These are phyloP conservation scores for Bidens hawaiensis DNA, from an alignment of 140 eudicot species.

Conservation along the genomic window DNA sequence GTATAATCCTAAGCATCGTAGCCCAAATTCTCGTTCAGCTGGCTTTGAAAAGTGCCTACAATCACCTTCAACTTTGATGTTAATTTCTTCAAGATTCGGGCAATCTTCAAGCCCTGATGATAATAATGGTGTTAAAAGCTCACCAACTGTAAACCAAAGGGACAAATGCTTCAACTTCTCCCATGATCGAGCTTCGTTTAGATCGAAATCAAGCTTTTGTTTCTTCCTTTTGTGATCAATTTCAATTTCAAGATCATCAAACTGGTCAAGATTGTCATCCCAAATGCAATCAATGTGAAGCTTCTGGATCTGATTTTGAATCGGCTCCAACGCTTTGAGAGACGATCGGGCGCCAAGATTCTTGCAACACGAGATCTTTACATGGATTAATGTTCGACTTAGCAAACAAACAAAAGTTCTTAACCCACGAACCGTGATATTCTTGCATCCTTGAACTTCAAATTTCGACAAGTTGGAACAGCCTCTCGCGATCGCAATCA, in stretches of 20 bases:
- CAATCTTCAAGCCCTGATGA: slow-evolving; percentile 68
- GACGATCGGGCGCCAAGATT: slow-evolving; percentile 64
- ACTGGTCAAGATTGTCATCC: slow-evolving; percentile 47
- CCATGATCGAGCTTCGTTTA: slow-evolving; percentile 49
- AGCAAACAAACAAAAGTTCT: slow-evolving; percentile 70
- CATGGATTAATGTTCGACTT: slow-evolving; percentile 50
- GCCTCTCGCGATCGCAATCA: slow-evolving; percentile 86
- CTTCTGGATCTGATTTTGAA: slow-evolving; percentile 47
- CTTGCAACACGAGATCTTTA: slow-evolving; percentile 79
- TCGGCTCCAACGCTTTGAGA: slow-evolving; percentile 68
- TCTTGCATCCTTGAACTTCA: slow-evolving; percentile 74
- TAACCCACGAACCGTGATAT: slow-evolving; percentile 67
- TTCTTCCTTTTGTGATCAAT: slow-evolving; percentile 33
- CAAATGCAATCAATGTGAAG: slow-evolving; percentile 88
- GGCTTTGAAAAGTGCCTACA: slow-evolving; percentile 65
- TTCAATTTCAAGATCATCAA: slow-evolving; percentile 26
- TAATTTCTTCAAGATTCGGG: slow-evolving; percentile 66
- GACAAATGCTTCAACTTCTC: slow-evolving; percentile 54
- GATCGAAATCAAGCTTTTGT: slow-evolving; percentile 42
- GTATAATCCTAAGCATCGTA: slow-evolving; percentile 39
- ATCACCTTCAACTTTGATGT: slow-evolving; percentile 88
- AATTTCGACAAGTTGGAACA: slow-evolving; percentile 64
- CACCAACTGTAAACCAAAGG: slow-evolving; percentile 86
- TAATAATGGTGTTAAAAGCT: slow-evolving; percentile 63
- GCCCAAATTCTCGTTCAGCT: slow-evolving; percentile 52